Conservation (phyloP, 2,329 filamentous ascomycete species). For the Aspergillus piperis region DNA sequence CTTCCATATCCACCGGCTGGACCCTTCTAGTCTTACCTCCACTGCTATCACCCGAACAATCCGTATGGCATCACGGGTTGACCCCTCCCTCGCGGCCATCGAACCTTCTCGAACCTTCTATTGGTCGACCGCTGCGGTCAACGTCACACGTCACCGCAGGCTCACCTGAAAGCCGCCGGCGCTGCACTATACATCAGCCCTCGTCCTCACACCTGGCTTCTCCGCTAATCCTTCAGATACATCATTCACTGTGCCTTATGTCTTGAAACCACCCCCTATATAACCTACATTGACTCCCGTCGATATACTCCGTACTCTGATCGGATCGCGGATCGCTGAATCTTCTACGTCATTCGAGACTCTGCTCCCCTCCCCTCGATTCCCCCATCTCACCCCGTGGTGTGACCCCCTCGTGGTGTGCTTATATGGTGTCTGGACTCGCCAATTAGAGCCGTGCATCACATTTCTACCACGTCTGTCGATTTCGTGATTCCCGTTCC, state of each 20-base stretch:
- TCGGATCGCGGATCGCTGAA: slow-evolving; percentile 23
- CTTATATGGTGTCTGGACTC: slow-evolving; percentile 18
- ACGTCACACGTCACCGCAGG: slow-evolving; percentile 37
- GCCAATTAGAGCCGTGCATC: slow-evolving; percentile 12
- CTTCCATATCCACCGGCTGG: no score
- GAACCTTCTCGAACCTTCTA: slow-evolving; percentile 45
- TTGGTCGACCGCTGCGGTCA: slow-evolving; percentile 20
- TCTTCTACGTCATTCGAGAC: slow-evolving; percentile 41
- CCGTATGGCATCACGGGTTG: neutral
- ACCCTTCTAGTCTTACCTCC: neutral
- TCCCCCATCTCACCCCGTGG: slow-evolving; percentile 2
- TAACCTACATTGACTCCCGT: neutral
- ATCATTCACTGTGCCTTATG: neutral
- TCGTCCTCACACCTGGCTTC: neutral
- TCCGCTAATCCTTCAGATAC: neutral
- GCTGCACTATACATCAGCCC: neutral
- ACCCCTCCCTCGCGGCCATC: neutral
- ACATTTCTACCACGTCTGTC: neutral
- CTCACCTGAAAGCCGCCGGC: slow-evolving; percentile 19
- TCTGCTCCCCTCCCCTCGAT: slow-evolving; percentile 12
- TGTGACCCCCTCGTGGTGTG: slow-evolving; percentile 1
- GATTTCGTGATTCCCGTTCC: neutral
- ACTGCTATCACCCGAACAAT: neutral
- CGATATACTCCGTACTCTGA: neutral
- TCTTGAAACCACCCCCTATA: neutral